phyloP scores from a whole-genome alignment of 2,329 filamentous ascomycete species.

The Aspergillus sp. region DNA sequence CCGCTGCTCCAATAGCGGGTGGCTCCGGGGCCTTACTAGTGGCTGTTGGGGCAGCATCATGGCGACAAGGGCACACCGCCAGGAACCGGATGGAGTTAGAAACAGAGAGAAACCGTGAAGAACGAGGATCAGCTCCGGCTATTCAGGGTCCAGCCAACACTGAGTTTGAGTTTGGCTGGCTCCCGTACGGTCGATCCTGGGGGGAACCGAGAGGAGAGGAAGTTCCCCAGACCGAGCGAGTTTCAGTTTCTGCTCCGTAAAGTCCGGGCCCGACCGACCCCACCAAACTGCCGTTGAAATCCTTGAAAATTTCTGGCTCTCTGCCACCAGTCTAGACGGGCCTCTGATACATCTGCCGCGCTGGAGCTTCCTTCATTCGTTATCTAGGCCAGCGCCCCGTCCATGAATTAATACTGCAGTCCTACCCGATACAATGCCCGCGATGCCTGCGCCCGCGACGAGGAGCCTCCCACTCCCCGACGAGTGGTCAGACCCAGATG shows the following conservation, averaged over 20 bases:
- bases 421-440: conserved; percentile 38
- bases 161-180: not conserved
- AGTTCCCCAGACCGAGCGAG: too few relatives aligned
- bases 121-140: not conserved
- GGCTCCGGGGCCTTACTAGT: conserved; percentile 2
- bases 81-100: conserved; percentile 1
- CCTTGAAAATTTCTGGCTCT: too few relatives aligned
- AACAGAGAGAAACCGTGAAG: not conserved
- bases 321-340: not conserved
- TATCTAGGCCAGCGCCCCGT: not conserved
- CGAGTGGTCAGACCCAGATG: conserved; percentile 68
- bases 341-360: not conserved
- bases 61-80: conserved; percentile 6
- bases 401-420: not conserved
- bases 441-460: conserved; percentile 39
- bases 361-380: not conserved
- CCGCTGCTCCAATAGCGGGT: conserved; percentile 14
- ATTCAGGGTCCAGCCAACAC: not conserved
- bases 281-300: too few relatives aligned
- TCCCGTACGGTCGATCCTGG: too few relatives aligned
- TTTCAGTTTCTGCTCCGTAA: too few relatives aligned
- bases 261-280: too few relatives aligned
- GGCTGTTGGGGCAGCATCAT: conserved; percentile 5
- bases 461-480: conserved; percentile 66
- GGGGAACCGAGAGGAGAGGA: too few relatives aligned